These are phyloP conservation scores for Magnolia sinica DNA, from an alignment of 164 flowering plant species.

Conservation along the genomic window DNA sequence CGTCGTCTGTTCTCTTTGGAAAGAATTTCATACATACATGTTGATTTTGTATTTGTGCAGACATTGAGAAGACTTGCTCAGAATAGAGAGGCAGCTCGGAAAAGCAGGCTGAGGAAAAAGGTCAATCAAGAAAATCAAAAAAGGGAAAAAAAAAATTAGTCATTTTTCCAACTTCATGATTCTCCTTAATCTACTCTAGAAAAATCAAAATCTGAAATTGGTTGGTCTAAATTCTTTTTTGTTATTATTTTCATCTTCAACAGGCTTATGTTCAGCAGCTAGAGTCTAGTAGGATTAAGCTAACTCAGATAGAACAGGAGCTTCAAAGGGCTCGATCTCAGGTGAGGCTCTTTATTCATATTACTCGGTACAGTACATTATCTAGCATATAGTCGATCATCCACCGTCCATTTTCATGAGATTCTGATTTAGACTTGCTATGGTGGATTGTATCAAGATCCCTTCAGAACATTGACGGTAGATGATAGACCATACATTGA, in stretches of 20 bases:
- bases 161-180: not conserved
- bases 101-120: slow-evolving; percentile 98
- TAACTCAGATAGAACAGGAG: slow-evolving; percentile 91
- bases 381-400: too few species aligned
- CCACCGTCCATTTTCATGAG: too few species aligned
- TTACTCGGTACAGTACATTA: not conserved
- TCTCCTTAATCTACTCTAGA: not conserved
- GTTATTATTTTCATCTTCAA: not conserved
- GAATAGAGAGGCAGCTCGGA: slow-evolving; percentile 99
- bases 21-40: not conserved
- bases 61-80: slow-evolving; percentile 97
- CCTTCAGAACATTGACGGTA: not conserved
- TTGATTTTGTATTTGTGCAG: slow-evolving; percentile 32
- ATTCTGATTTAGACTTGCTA: too few species aligned
- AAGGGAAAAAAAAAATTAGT: not conserved
- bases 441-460: too few species aligned
- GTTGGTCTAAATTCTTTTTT: not conserved
- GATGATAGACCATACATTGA: not conserved
- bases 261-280: slow-evolving; percentile 99
- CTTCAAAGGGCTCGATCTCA: slow-evolving; percentile 89
- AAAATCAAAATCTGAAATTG: not conserved
- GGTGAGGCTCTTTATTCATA: slow-evolving; percentile 29
- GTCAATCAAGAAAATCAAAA: slow-evolving; percentile 24
- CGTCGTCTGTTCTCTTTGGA: not conserved
- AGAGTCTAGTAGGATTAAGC: slow-evolving; percentile 89